Base-by-base conservation (phyloP, 805 yeast species). In the Zygoascus bituminiphila region DNA sequence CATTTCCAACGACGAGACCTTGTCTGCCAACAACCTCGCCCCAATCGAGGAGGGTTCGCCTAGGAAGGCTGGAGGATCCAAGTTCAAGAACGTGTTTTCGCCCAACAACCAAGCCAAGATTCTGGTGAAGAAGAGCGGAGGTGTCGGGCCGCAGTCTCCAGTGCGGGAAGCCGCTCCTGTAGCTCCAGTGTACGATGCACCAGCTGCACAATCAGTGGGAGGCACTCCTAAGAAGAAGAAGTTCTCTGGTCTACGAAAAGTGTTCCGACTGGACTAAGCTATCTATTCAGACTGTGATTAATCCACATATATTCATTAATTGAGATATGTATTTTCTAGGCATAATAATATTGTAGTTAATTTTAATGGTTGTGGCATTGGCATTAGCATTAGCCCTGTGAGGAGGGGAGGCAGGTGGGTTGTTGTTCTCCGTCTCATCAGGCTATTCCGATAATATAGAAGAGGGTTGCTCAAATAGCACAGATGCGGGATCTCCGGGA, bases 31-130 rank as follows among this genome's bases (percentile, higher is more conserved):
- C 21, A 24, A 22, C 19, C 20, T 25, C 29, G n/a, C 19, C 6
- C 15, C 36, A 12, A 14, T 43, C 39, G 37, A 15, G 40, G 20
- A 43, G 21, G 33, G 33, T 12, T 29, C 33, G 10, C 33, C 33
- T 4, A 29, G n/a, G 33, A 36, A 36, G 22, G 17, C 20, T 12
- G 39, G 39, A 20, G 38, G 46, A 14, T 19, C 25, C 31, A 43
- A 17, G 19, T 41, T 61, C 14, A 54, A 54, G 36, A 51, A 52
- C 12, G 57, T 62, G 42, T 62, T 62, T 50, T 59, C 63, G n/a
- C 66, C 65, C 1, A 51, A 49, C 35, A 54, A 57, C 12, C 56
- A 58, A 19, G 64, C 62, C 38, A 57, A 54, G 47, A 50, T 54
- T 33, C 50, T 60, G 21, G 49, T 61, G 33, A 53, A 54, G 39